A percentile compares a stretch with the other conserved stretches of the same genome.
phyloP scores from a whole-genome alignment of 495 filamentous ascomycete genomes.

The Penicillium pulvis region DNA sequence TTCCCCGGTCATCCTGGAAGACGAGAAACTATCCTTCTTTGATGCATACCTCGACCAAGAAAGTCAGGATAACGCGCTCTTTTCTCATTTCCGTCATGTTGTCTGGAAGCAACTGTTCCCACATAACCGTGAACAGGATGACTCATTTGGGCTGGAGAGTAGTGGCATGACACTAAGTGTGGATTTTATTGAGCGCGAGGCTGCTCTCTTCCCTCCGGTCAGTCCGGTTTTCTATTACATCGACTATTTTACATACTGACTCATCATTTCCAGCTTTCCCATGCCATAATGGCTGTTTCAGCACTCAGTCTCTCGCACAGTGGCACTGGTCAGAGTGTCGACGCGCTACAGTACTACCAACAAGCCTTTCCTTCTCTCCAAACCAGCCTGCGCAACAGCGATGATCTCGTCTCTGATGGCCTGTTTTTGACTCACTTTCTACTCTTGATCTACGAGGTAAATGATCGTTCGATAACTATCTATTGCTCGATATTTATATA shows the following conservation, averaged over 20 bases:
- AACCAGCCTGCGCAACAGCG: slow-evolving; percentile 42
- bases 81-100: slow-evolving; percentile 47
- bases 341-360: slow-evolving; percentile 59
- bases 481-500: slow-evolving; percentile 1
- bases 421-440: slow-evolving; percentile 61
- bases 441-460: slow-evolving; percentile 61
- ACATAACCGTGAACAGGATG: slow-evolving; percentile 23
- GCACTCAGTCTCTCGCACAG: slow-evolving; percentile 57
- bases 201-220: slow-evolving; percentile 54
- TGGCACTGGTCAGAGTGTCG: slow-evolving; percentile 44
- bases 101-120: slow-evolving; percentile 46
- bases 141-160: slow-evolving; percentile 26
- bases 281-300: slow-evolving; percentile 63
- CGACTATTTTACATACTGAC: slow-evolving; percentile 16
- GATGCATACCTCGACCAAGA: slow-evolving; percentile 25
- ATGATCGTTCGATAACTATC: slow-evolving; percentile 6
- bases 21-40: slow-evolving; percentile 17
- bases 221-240: neutral
- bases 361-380: slow-evolving; percentile 54
- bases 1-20: slow-evolving; percentile 20
- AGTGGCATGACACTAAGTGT: slow-evolving; percentile 36
- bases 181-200: slow-evolving; percentile 53
- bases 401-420: slow-evolving; percentile 59
- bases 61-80: slow-evolving; percentile 37
- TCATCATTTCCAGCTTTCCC: slow-evolving; percentile 46